Evolutionary conservation across 805 yeast genomes (phyloP), one percentile per base, ranked within the genome.

Genomic region (Metschnikowia aberdeeniae): DNA sequence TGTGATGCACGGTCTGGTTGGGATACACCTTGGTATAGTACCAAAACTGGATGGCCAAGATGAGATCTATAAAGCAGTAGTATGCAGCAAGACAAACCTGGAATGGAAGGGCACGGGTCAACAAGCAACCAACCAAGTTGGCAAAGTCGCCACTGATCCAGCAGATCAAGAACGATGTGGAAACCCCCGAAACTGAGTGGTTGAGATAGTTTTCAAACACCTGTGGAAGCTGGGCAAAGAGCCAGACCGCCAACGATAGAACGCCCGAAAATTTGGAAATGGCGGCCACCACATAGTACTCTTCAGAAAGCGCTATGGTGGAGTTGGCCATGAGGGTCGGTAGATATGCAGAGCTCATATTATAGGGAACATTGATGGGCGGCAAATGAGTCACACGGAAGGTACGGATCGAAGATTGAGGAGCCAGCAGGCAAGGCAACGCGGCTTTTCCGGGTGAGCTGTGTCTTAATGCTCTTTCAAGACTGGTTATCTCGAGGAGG

Each of bases 61-160:
- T 49, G 28, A 51, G n/a, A 34, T 54, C 56, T 9, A 54, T 53
- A 34, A 54, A 52, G 45, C 92, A 69, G 60, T 86, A 89, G 64
- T 90, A 90, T 2, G 76, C 47, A 0, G 95, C 87, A 13, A 89
- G 67, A 19, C 81, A 67, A 9, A 81, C 76, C 60, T 89, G 97
- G 64, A 89, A 90, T n/a, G 84, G 80, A 38, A 89, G 68, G 49
- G 90, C 97, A 6, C 77, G 61, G 0, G 96, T 89, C 38, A 89
- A 60, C 0, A 86, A 47, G 49, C 96, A 88, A 0, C 97, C 97
- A 0, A 76, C 37, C 26, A 83, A 62, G 36, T 80, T 75, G 7
- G 81, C 73, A 17, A 72, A 62, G 36, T 57, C 75, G 13, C 75
- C 73, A 4, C 61, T 53, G 31, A 67, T 62, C 72, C 73, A 66